Percentiles rank a stretch among this genome's conserved stretches.
Evolutionary conservation across 2,329 filamentous ascomycete species (phyloP).

Genomic region (Leptodontidium sp.): DNA sequence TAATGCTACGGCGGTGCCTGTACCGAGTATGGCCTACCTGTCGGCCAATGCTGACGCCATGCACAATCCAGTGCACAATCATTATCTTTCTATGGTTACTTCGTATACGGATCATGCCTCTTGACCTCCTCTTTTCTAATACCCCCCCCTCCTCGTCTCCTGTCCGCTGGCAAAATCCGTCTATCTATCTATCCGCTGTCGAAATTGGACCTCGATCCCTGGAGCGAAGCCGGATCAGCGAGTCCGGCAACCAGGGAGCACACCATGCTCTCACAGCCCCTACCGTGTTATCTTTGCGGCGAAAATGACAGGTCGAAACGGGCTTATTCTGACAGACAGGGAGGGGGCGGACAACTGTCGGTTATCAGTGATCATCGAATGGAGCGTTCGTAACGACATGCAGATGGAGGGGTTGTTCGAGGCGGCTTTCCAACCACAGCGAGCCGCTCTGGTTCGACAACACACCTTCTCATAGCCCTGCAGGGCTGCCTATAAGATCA

Average conservation of each 20-base stretch:
- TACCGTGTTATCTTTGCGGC: conserved; percentile 14
- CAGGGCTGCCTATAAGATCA: not conserved
- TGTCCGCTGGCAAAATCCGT: not conserved
- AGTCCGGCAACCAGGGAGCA: conserved; percentile 18
- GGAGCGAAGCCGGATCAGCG: not conserved
- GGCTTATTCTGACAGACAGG: conserved; percentile 1
- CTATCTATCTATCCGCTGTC: not conserved
- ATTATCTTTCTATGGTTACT: not conserved
- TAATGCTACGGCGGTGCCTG: too few relatives aligned
- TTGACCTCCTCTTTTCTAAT: not conserved
- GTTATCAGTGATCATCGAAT: conserved; percentile 15
- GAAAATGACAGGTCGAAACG: conserved; percentile 18
- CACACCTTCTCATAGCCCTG: not conserved
- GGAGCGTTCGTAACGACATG: conserved; percentile 13
- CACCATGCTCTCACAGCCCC: conserved; percentile 9
- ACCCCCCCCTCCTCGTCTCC: not conserved
- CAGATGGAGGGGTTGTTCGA: not conserved
- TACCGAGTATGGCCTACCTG: not conserved
- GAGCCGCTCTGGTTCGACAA: conserved; percentile 7
- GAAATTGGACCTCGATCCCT: not conserved
- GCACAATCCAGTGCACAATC: not conserved
- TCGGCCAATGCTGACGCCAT: not conserved
- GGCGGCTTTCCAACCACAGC: conserved; percentile 10
- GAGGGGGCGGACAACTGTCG: not conserved
- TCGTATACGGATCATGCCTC: not conserved